Evolutionary conservation across 352 stramenopile genomes (phyloP).

Genomic region (Phytophthora agathidicida): DNA sequence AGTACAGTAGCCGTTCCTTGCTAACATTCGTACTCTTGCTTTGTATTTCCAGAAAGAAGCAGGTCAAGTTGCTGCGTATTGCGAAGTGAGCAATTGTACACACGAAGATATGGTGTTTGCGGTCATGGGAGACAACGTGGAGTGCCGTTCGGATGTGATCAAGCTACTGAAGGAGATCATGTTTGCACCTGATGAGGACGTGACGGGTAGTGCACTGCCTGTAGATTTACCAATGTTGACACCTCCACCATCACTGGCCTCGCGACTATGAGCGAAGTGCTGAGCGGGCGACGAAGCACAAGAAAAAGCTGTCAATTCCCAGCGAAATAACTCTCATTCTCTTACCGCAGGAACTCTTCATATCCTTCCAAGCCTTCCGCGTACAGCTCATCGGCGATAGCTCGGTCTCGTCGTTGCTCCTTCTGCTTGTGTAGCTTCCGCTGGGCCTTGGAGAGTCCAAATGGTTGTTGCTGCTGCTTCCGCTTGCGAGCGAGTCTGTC

Average conservation of each 20-base stretch:
- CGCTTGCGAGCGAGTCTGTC: slow-evolving; percentile 52
- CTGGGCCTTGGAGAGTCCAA: slow-evolving; percentile 28
- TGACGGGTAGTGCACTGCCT: neutral
- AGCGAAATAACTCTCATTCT: slow-evolving; percentile 1
- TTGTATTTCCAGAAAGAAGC: slow-evolving; percentile 40
- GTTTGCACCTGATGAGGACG: neutral
- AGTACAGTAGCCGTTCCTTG: neutral
- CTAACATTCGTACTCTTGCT: slow-evolving; percentile 7
- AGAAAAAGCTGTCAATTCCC: slow-evolving; percentile 1
- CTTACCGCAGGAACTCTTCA: slow-evolving; percentile 55
- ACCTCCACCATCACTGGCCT: neutral
- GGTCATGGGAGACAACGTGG: slow-evolving; percentile 68
- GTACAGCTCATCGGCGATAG: slow-evolving; percentile 56
- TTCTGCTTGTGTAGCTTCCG: slow-evolving; percentile 49
- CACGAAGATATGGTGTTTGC: slow-evolving; percentile 75
- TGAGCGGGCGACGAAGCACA: neutral
- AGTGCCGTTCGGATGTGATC: slow-evolving; percentile 46
- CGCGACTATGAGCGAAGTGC: slow-evolving; percentile 23
- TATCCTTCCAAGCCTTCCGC: slow-evolving; percentile 58
- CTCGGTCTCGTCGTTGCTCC: slow-evolving; percentile 46
- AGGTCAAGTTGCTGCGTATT: slow-evolving; percentile 46
- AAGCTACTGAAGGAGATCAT: slow-evolving; percentile 52
- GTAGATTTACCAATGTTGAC: slow-evolving; percentile 5
- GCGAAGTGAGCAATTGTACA: slow-evolving; percentile 52
- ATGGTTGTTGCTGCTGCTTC: slow-evolving; percentile 35